phyloP scores from a whole-genome alignment of 768 basidiomycete genomes.

The Tylopilus sp. region DNA sequence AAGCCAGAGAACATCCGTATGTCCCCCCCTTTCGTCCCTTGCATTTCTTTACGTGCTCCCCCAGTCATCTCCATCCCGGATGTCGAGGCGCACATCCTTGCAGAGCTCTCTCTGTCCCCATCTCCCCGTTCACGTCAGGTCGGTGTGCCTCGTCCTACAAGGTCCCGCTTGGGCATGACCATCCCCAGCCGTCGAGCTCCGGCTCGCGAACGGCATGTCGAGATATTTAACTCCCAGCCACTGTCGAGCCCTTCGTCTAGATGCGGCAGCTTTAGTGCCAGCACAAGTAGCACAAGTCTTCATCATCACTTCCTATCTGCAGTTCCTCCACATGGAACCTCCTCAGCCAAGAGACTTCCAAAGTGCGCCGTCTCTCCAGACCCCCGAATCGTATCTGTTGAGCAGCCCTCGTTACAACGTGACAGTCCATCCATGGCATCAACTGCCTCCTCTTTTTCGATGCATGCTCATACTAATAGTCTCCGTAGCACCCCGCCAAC shows the following conservation, averaged over 20 bases:
- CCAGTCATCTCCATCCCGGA: conserved; percentile 83
- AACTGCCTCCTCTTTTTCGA: conserved; percentile 47
- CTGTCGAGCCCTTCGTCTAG: conserved; percentile 51
- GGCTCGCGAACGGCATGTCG: conserved; percentile 59
- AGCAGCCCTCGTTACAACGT: conserved; percentile 28
- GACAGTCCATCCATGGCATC: conserved; percentile 33
- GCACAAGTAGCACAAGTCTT: conserved; percentile 21
- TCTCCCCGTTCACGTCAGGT: conserved; percentile 78
- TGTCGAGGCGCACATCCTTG: conserved; percentile 67
- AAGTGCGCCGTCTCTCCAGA: conserved; percentile 5
- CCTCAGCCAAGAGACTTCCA: conserved; percentile 26
- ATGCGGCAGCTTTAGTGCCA: conserved; percentile 29
- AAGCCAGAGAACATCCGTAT: conserved; percentile 95
- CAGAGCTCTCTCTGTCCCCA: conserved; percentile 64
- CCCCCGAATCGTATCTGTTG: neutral
- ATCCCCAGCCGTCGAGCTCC: conserved; percentile 52
- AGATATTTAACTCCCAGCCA: conserved; percentile 83
- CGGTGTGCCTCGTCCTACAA: conserved; percentile 70
- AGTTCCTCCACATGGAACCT: conserved; percentile 3
- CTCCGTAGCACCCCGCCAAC: conserved; percentile 57
- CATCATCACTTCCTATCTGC: conserved; percentile 16
- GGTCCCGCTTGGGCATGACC: conserved; percentile 56
- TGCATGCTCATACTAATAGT: conserved; percentile 28
- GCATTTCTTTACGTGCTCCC: conserved; percentile 8
- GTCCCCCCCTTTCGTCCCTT: conserved; percentile 35